These are phyloP conservation scores for Podospora comata DNA, from an alignment of 495 filamentous ascomycete species.

Conservation along the genomic window DNA sequence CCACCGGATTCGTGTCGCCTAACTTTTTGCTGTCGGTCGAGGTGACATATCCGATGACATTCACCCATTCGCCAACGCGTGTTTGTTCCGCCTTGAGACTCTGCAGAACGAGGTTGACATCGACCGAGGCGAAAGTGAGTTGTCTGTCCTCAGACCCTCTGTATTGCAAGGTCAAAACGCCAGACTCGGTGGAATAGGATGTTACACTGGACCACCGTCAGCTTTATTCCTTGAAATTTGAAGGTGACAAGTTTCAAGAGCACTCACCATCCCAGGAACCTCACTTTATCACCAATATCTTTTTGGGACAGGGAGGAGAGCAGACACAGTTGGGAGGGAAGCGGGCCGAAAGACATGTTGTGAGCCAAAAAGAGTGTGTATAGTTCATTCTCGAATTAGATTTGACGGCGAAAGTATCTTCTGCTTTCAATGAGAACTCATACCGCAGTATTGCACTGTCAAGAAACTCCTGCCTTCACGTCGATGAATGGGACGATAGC, in stretches of 20 bases:
- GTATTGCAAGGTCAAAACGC: constrained; percentile 64
- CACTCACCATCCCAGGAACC: constrained; percentile 87
- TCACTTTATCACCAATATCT: constrained; percentile 67
- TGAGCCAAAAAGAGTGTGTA: not conserved
- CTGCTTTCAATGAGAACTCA: not conserved
- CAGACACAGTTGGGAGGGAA: constrained; percentile 64
- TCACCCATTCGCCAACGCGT: constrained; percentile 81
- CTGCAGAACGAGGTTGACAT: constrained; percentile 68
- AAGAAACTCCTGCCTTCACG: not conserved
- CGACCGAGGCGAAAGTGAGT: constrained; percentile 52
- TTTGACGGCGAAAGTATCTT: not conserved
- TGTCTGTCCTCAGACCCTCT: constrained; percentile 50
- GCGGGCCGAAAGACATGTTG: constrained; percentile 55
- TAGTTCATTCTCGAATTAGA: not conserved
- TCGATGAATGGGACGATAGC: not conserved
- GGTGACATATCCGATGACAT: constrained; percentile 79
- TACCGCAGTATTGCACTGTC: not conserved
- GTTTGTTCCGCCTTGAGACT: constrained; percentile 61
- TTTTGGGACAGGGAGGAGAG: constrained; percentile 58
- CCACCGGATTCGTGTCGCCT: constrained; percentile 17
- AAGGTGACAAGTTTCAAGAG: constrained; percentile 20
- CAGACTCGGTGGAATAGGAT: constrained; percentile 60
- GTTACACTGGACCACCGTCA: constrained; percentile 54
- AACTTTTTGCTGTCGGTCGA: constrained; percentile 16
- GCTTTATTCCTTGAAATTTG: not conserved